Conservation (phyloP, 306 rosid genomes). For the Quercus engelmannii region DNA sequence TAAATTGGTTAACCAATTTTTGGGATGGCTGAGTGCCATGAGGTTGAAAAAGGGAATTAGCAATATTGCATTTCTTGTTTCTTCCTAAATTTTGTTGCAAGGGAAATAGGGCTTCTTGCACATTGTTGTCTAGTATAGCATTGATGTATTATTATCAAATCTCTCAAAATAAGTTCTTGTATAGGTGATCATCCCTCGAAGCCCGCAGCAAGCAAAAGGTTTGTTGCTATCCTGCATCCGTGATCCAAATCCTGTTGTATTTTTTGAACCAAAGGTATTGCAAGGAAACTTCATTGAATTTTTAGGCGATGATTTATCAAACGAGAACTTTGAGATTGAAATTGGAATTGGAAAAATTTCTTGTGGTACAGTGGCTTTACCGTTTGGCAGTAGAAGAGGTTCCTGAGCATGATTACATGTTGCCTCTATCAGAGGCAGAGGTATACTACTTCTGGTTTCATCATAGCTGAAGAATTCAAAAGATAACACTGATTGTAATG, state of each 20-base stretch:
- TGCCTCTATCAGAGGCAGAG: conserved; percentile 94
- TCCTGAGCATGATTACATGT: conserved; percentile 83
- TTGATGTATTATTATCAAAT: conserved; percentile 10
- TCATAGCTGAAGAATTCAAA: conserved; percentile 6
- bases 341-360: background rate
- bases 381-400: conserved; percentile 97
- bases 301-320: background rate
- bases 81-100: background rate
- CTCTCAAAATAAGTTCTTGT: conserved; percentile 20
- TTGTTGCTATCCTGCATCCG: conserved; percentile 80
- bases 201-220: conserved; percentile 91
- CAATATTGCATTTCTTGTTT: background rate
- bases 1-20: background rate
- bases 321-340: background rate
- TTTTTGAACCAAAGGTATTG: conserved; percentile 92
- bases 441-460: conserved; percentile 29
- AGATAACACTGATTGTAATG: background rate
- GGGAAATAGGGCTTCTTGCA: conserved; percentile 2
- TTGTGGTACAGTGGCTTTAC: conserved; percentile 76
- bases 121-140: background rate
- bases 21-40: background rate
- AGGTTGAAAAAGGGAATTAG: background rate
- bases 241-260: conserved; percentile 89
- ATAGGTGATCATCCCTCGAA: conserved; percentile 95
- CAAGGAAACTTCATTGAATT: conserved; percentile 3